Evolutionary conservation across 2,329 filamentous ascomycete species (phyloP).

Genomic region (Exophiala lecanii-corni): DNA sequence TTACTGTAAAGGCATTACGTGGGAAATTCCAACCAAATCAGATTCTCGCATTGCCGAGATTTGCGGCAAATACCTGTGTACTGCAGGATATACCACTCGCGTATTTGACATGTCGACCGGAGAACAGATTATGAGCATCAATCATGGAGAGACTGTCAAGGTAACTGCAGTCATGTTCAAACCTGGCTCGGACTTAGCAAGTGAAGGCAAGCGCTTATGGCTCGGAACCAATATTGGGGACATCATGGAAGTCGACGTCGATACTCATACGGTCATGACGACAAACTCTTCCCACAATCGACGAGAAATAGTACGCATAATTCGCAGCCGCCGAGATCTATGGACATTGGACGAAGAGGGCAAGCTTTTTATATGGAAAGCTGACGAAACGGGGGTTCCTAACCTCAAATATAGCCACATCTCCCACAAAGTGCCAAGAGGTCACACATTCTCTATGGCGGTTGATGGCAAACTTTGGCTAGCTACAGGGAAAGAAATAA

Average conservation of each 20-base stretch:
- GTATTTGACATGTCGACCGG: conserved; percentile 84
- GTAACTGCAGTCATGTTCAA: conserved; percentile 81
- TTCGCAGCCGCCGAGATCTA: conserved; percentile 79
- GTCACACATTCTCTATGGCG: conserved; percentile 83
- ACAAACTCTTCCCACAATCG: conserved; percentile 71
- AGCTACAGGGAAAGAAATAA: conserved; percentile 78
- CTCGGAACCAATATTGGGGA: conserved; percentile 86
- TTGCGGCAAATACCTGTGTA: conserved; percentile 81
- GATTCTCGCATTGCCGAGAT: conserved; percentile 83
- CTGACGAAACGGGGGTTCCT: conserved; percentile 68
- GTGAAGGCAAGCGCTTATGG: conserved; percentile 81
- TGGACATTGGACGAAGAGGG: conserved; percentile 93
- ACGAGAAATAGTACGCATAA: conserved; percentile 76
- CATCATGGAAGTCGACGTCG: conserved; percentile 80
- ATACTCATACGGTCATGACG: conserved; percentile 63
- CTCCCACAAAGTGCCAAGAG: conserved; percentile 71
- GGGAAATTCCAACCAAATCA: conserved; percentile 76
- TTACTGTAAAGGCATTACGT: conserved; percentile 63
- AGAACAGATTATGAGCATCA: conserved; percentile 72
- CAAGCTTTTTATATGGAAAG: conserved; percentile 79
- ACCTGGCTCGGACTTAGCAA: conserved; percentile 68
- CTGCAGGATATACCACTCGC: conserved; percentile 77
- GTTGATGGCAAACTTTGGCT: conserved; percentile 85
- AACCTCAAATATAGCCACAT: conserved; percentile 70
- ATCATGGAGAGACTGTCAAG: conserved; percentile 79